Evolutionary conservation across 2,329 filamentous ascomycete genomes (phyloP), one percentile per base, ranked within the genome.

Genomic region (Penicillium sp.): DNA sequence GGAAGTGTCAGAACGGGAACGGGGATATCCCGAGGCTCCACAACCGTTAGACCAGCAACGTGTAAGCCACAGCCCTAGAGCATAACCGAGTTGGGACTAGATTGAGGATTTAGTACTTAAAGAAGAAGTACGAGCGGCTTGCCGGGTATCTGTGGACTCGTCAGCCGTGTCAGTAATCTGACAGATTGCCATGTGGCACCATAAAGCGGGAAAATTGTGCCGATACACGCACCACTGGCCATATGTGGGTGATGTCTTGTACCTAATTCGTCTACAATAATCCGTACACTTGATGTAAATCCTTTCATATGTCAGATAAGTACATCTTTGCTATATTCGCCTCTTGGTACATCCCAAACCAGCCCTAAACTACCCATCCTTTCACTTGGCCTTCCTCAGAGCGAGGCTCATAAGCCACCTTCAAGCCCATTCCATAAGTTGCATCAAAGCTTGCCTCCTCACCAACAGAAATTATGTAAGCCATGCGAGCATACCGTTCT

Each of bases 401-500:
- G 23, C n/a, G 1, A 31, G 4, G 4, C 19, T 17, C 29, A 17
- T 15, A 5, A 33, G 21, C n/a, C 35, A 29, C 23, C 4, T 29
- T 31, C 25, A 50, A 51, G 7, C 23, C n/a, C 21, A 31, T 56
- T 63, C 64, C 60, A 46, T 62, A 60, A 1, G 49, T 58, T 13
- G 54, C 54, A 6, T 67, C 67, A 60, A 73, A 75, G 5, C 65
- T 71, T 31, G 65, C 66, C 46, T 73, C 69, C 58, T 77, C 74
- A 0, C 75, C 73, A 33, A 75, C 60, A 42, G 67, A 63, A 2
- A 77, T 68, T 46, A 50, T 65, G 58, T 75, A 76, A n/a, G 65
- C 60, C 2, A 64, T 50, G 23, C 51, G 71, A 2, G 73, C 73
- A 64, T 73, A 76, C 8, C 59, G 37, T 17, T 67, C 59, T 12